phyloP scores from a whole-genome alignment of 2,329 filamentous ascomycete genomes.

The Plenodomus tracheiphilus region DNA sequence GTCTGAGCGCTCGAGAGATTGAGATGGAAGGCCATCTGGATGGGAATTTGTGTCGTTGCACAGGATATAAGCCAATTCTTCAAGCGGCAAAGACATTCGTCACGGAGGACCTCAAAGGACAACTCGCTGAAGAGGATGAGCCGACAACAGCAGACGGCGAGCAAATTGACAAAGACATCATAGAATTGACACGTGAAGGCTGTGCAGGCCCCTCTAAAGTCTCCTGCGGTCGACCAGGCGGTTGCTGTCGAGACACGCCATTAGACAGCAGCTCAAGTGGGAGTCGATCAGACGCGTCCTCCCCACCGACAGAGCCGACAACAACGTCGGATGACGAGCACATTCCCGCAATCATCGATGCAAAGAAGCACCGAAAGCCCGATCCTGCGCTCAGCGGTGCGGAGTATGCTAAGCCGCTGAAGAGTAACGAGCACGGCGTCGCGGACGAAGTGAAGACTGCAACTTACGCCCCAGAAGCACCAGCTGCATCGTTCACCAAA shows the following conservation, averaged over 20 bases:
- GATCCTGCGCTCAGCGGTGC: slow-evolving; percentile 34
- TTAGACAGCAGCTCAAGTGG: slow-evolving; percentile 35
- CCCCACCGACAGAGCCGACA: slow-evolving; percentile 33
- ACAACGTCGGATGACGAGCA: slow-evolving; percentile 32
- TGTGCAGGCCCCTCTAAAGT: slow-evolving; percentile 30
- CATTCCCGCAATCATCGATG: slow-evolving; percentile 27
- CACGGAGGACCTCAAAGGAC: slow-evolving; percentile 52
- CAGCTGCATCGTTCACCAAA: slow-evolving; percentile 57
- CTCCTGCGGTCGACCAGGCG: slow-evolving; percentile 43
- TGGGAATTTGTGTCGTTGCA: slow-evolving; percentile 91
- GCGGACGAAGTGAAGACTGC: slow-evolving; percentile 56
- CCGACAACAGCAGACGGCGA: slow-evolving; percentile 53
- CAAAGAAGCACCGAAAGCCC: slow-evolving; percentile 21
- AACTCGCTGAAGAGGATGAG: slow-evolving; percentile 51
- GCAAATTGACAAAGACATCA: slow-evolving; percentile 32
- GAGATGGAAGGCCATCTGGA: slow-evolving; percentile 66
- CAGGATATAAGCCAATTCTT: slow-evolving; percentile 88
- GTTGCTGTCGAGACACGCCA: slow-evolving; percentile 41
- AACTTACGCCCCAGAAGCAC: slow-evolving; percentile 34
- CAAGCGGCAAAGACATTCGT: slow-evolving; percentile 91
- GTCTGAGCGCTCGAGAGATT: slow-evolving; percentile 40
- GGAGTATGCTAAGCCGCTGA: slow-evolving; percentile 39
- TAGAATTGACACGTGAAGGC: slow-evolving; percentile 25
- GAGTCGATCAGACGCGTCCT: slow-evolving; percentile 32
- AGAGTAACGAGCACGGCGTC: slow-evolving; percentile 36